These are phyloP conservation scores for Xanthoceras sorbifolium DNA, from an alignment of 345 rosid genomes.

Conservation along the genomic window DNA sequence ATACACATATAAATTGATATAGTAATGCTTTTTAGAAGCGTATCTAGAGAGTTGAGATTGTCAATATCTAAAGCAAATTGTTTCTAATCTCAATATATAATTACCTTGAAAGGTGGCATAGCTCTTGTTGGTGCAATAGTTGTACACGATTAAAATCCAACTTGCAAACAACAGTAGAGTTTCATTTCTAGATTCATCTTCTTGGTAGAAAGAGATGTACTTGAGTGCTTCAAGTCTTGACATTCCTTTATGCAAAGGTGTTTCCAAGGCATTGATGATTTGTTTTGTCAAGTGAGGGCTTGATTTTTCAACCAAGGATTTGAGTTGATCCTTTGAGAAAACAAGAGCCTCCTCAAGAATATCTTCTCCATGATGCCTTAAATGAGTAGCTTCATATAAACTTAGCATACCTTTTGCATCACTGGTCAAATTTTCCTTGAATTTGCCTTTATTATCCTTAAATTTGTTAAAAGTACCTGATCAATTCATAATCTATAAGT, in stretches of 20 bases:
- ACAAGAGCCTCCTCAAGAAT: not conserved
- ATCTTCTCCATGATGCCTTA: too few species aligned
- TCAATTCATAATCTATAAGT: too few species aligned
- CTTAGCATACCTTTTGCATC: too few species aligned
- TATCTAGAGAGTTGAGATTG: too few species aligned
- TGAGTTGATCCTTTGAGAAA: not conserved
- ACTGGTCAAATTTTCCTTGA: too few species aligned
- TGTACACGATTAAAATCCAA: not conserved
- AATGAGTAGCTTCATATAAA: too few species aligned
- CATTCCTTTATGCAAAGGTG: too few species aligned
- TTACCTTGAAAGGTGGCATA: not conserved
- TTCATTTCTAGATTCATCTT: constrained; percentile 3
- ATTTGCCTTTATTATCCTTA: too few species aligned
- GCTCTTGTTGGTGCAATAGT: not conserved
- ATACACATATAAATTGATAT: too few species aligned
- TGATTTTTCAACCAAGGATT: not conserved
- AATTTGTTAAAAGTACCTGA: too few species aligned
- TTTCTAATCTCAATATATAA: constrained; percentile 1
- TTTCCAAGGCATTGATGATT: too few species aligned
- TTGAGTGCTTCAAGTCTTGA: not conserved
- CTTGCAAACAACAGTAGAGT: not conserved
- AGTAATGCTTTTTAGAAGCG: too few species aligned
- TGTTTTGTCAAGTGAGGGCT: not conserved
- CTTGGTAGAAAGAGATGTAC: not conserved
- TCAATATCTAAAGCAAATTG: not conserved